Base-by-base conservation (phyloP, 2,329 filamentous ascomycete genomes). In the Ophidiomyces ophidiicola region DNA sequence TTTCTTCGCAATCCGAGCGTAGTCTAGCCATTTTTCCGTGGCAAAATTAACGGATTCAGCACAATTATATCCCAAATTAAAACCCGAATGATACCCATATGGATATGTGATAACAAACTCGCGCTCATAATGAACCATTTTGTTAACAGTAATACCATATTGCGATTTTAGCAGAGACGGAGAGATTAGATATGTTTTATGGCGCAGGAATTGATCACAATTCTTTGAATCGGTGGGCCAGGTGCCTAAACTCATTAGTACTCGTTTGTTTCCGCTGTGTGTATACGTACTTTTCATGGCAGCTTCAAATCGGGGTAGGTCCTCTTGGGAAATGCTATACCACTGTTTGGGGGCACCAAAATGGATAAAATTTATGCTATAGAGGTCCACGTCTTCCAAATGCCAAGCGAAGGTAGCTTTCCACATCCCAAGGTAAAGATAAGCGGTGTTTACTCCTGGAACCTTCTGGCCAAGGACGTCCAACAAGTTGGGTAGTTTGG, bases 361-460 rank as follows among this genome's bases (percentile, higher is more conserved):
- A 56, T 98, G 90, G 44, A 98, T 86, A 59, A 94, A 98, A 65
- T 98, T 98, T 71, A 98, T 98, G 59, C 87, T 96, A 75, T 98
- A 98, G 3, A 98, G 74, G 64, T 98, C 90, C 29, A 98, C 88
- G 57, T 98, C 90, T 58, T 98, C 90, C 38, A 98, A 66, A 71
- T 98, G 90, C 90, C 90, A 98, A 6, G 90, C 90, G 58, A 98
- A 98, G 0, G 90, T 96, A 8, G 90, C 88, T 61, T 96, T 96
- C 90, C 90, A 98, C 90, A 98, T 98, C 30, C 90, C 90, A 44
- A 98, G 71, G 56, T 98, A 98, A 1, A 98, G 74, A 55, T 98
- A 98, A 1, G 90, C 88, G 1, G 88, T 98, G 55, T 98, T 98
- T 55, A 98, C 92, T 49, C 90, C 90, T 2, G 90, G 92, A 6